Evolutionary conservation across 805 yeast species (phyloP).

Genomic region (Metschnikowia dekortorum): DNA sequence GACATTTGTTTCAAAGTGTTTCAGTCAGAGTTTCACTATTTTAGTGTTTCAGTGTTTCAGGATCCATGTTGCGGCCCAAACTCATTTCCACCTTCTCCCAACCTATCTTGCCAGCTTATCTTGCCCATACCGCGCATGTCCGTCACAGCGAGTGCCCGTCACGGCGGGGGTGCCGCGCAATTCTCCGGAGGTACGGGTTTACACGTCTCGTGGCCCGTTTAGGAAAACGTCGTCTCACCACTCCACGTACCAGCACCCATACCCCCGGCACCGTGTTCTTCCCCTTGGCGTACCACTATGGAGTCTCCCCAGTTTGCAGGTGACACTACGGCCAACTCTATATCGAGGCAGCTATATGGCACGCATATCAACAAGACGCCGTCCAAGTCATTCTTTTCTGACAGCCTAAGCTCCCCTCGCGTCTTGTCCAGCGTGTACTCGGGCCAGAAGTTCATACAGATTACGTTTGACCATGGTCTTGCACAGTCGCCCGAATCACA

Average conservation of each 20-base stretch:
- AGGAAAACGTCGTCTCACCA: constrained; percentile 3
- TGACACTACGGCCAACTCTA: constrained; percentile 39
- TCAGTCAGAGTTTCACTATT: too few species aligned
- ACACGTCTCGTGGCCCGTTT: constrained; percentile 11
- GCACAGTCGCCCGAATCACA: constrained; percentile 1
- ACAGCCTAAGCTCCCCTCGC: constrained; percentile 4
- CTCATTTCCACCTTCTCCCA: too few species aligned
- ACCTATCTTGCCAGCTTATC: too few species aligned
- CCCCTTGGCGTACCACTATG: constrained; percentile 19
- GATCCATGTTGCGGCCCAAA: too few species aligned
- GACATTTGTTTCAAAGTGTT: too few species aligned
- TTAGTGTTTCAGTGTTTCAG: too few species aligned
- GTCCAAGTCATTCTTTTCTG: neutral
- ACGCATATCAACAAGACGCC: constrained; percentile 30
- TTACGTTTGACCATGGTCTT: constrained; percentile 17
- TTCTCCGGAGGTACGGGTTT: constrained; percentile 11
- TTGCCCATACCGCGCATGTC: too few species aligned
- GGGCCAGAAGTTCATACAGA: constrained; percentile 36
- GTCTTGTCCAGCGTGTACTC: constrained; percentile 26
- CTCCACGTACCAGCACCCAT: neutral
- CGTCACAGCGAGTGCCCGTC: too few species aligned
- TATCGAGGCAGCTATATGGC: constrained; percentile 29
- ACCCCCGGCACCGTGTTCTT: neutral
- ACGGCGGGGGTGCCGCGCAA: neutral
- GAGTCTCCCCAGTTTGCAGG: constrained; percentile 41